phyloP scores from a whole-genome alignment of 139 green algal genomes.

The Auxenochlorella pyrenoidosa region DNA sequence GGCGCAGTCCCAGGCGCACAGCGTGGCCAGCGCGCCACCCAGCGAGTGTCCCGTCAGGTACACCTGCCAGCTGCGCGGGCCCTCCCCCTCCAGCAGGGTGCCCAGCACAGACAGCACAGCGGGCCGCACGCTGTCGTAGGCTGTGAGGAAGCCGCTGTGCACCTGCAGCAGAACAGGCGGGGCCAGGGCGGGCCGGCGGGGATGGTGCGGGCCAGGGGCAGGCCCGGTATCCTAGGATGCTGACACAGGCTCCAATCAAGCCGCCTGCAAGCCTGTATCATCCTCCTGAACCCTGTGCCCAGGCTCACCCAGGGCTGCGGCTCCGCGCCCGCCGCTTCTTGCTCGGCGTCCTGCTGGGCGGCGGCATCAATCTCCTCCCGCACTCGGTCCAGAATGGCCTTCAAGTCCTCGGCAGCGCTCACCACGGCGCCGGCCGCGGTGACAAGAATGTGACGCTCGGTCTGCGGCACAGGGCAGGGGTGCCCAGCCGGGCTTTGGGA shows the following conservation, averaged over 20 bases:
- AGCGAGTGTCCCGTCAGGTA: conserved; percentile 73
- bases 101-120: conserved; percentile 64
- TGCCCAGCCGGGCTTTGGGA: too few species aligned
- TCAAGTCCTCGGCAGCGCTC: conserved; percentile 17
- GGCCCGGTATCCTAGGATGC: too few species aligned
- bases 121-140: conserved; percentile 42
- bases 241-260: too few species aligned
- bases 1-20: conserved; percentile 82
- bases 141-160: conserved; percentile 53
- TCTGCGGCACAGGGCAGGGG: too few species aligned
- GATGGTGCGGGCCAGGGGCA: too few species aligned
- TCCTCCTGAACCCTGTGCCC: too few species aligned
- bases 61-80: not conserved
- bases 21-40: conserved; percentile 84
- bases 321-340: not conserved
- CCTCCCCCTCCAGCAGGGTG: conserved; percentile 43
- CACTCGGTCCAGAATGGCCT: conserved; percentile 17
- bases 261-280: too few species aligned
- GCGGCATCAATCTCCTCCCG: not conserved
- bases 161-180: conserved; percentile 30
- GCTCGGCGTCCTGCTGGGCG: not conserved
- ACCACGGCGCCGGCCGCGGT: not conserved
- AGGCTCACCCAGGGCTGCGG: conserved; percentile 19
- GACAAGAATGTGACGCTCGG: not conserved
- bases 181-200: too few species aligned